A percentile compares a stretch with the other conserved stretches of the same genome.
These are phyloP conservation scores for Tetrahymena elliotti DNA, from an alignment of 73 alveolate genomes.

Conservation along the genomic window DNA sequence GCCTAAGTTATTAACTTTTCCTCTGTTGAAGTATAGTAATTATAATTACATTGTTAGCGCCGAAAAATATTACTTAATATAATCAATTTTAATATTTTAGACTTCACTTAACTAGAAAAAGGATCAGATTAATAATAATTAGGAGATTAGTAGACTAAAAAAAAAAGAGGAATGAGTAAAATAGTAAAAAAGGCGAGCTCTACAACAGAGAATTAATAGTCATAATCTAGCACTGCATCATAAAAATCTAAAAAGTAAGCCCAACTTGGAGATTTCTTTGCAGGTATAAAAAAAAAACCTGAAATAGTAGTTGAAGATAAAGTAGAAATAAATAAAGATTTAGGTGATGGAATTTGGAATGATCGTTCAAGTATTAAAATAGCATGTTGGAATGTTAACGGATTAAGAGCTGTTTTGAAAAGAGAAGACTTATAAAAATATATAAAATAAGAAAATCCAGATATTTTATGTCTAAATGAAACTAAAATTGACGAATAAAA, in stretches of 20 bases:
- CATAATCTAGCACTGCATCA: not conserved
- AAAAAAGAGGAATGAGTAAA: not conserved
- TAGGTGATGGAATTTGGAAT: conserved; percentile 43
- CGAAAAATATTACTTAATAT: not conserved
- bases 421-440: conserved; percentile 29
- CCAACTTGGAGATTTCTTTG: not conserved
- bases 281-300: not conserved
- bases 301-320: not conserved
- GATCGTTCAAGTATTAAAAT: conserved; percentile 19
- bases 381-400: conserved; percentile 66
- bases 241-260: not conserved
- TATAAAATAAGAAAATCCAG: conserved; percentile 45
- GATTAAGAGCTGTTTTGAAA: conserved; percentile 49
- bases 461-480: conserved; percentile 64
- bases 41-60: not conserved
- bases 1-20: not conserved
- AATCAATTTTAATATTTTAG: not conserved
- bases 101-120: not conserved
- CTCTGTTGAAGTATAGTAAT: not conserved
- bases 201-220: not conserved
- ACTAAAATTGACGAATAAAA: conserved; percentile 57
- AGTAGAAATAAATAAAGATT: conserved; percentile 1
- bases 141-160: not conserved
- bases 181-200: not conserved
- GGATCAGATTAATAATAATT: not conserved